Evolutionary conservation across 768 basidiomycete genomes (phyloP).

Genomic region (Cystofilobasidium ferigula): DNA sequence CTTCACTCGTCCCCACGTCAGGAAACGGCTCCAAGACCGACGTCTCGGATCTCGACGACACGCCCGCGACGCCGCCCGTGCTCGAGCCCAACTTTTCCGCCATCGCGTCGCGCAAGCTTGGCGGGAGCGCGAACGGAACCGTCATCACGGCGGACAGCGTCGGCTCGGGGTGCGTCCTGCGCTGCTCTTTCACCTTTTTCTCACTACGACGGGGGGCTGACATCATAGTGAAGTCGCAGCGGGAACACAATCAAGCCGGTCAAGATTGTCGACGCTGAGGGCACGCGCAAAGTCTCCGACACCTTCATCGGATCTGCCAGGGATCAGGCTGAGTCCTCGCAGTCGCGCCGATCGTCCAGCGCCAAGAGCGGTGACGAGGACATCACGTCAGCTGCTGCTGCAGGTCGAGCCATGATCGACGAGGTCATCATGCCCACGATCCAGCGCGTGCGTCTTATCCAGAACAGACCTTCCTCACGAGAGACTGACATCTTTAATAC

Average conservation of each 20-base stretch:
- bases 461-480: slow-evolving; percentile 15
- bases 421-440: slow-evolving; percentile 74
- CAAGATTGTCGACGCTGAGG: slow-evolving; percentile 74
- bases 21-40: not conserved
- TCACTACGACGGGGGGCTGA: too few species aligned
- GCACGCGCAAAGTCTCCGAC: slow-evolving; percentile 62
- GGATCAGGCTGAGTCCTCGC: slow-evolving; percentile 33
- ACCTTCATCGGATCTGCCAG: slow-evolving; percentile 65
- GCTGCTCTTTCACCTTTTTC: not conserved
- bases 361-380: slow-evolving; percentile 46
- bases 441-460: slow-evolving; percentile 52
- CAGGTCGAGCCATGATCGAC: slow-evolving; percentile 49
- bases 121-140: slow-evolving; percentile 25
- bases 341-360: slow-evolving; percentile 47
- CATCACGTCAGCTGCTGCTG: not conserved
- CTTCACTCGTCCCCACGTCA: not conserved
- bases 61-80: not conserved
- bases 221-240: too few species aligned
- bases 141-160: slow-evolving; percentile 27
- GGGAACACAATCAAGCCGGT: slow-evolving; percentile 84
- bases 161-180: slow-evolving; percentile 28
- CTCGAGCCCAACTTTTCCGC: not conserved
- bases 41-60: not conserved
- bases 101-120: not conserved
- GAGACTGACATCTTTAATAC: not conserved